Evolutionary conservation across 805 yeast genomes (phyloP), one percentile per base, ranked within the genome.

Genomic region (Soucietia sequanensis): DNA sequence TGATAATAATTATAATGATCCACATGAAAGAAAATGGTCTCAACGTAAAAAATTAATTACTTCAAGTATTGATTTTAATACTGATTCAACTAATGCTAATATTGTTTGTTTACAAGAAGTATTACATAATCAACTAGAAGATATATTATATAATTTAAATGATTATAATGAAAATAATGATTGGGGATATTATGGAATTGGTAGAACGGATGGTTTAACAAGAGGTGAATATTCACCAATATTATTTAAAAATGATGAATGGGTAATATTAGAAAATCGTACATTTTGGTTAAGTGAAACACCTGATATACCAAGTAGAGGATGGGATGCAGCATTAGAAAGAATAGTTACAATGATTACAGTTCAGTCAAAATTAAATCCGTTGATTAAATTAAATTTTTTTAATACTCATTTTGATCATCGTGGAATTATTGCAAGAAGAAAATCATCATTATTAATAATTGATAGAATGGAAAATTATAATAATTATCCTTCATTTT

Each of bases 321-420:
- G 72, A 1, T 66, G 72, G 72, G 72, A 66, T 44, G 70, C 71
- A 0, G 70, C 60, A 1, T 46, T 65, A 31, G 68, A 63, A 37
- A 47, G 72, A 26, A 64, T 65, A 14, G 68, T 63, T 4, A 61
- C 70, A 14, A 56, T 60, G 62, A 66, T 64, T 11, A 49, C 63
- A 5, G 45, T 65, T 31, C 54, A 55, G 37, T 46, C 52, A 22
- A 54, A 41, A 37, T 53, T 54, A 1, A 65, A 65, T 10, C 63
- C 62, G 9, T 28, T 48, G 4, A 31, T 51, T 16, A 42, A 40
- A 22, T 39, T 62, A 23, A 65, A 63, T 37, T 55, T 65, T 20
- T 54, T 66, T 47, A 60, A 68, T 35, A 71, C 68, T 41, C 60
- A 76, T 52, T 63, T 65, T 39, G 73, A 67, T 39, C 73, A 67